Base-by-base conservation (phyloP, 2,329 filamentous ascomycete genomes). In the Ophiocordyceps camponoti-floridani region DNA sequence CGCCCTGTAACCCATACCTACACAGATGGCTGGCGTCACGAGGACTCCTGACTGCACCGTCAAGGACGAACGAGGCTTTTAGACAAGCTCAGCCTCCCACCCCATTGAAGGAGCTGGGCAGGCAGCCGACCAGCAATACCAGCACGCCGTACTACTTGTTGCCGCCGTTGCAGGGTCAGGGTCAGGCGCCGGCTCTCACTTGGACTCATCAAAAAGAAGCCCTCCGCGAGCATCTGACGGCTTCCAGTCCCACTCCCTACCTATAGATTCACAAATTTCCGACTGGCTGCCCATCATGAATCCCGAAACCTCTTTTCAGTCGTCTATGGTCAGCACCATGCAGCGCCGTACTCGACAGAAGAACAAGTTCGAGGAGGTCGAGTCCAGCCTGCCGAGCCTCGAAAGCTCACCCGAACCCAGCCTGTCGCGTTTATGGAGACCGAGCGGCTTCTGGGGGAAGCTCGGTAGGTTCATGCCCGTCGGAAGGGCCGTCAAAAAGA, bases 391-490 rank as follows among this genome's bases (percentile, higher is more conserved):
- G 27, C 62, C 61, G 31, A 43, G 43, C 35, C 45, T 41, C 18
- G 12, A 18, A 14, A 40, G 23, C 33, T 27, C 45, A 16, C 43
- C 41, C n/a, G 27, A 44, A 23, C 31, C 45, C 10, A 30, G 23
- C 23, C 13, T 33, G n/a, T 27, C 27, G 14, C 37, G 26, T n/a
- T 54, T n/a, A 47, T 56, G 31, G 14, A 55, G 55, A 35, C 48
- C 57, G 11, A 50, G 59, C 31, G 57, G 64, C 31, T 45, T 73
- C 42, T 56, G 78, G 26, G 70, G 69, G 2, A 68, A 69, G 45
- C 59, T 79, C 1, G 68, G 70, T 19, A 58, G 60, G 43, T 58
- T 58, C 46, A 81, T 78, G 54, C 79, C 80, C 1, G 63, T 79
- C 12, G 68, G 73, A 1, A 71, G 71, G 41, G 64, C 69, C 31